A percentile compares a stretch with the other conserved stretches of the same genome.
These are phyloP conservation scores for Nicotiana otophora DNA, from an alignment of 257 asterid genomes.

Conservation along the genomic window DNA sequence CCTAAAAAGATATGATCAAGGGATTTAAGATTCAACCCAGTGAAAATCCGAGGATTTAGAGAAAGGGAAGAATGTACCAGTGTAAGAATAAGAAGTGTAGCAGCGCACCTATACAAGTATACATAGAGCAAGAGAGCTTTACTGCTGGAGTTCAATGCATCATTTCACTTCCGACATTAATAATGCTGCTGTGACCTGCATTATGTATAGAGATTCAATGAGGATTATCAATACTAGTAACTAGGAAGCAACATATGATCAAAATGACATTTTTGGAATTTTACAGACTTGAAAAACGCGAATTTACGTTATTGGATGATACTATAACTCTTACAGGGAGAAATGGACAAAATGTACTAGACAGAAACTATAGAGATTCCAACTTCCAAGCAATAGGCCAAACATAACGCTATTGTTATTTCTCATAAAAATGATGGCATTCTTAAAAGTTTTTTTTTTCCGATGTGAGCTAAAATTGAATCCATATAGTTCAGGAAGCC, in stretches of 20 bases:
- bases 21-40: not conserved
- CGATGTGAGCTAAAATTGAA: not conserved
- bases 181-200: slow-evolving; percentile 50
- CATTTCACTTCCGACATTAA: slow-evolving; percentile 24
- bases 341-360: not conserved
- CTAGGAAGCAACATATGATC: not conserved
- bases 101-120: not conserved
- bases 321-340: not conserved
- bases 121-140: slow-evolving; percentile 10
- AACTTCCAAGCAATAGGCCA: not conserved
- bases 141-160: slow-evolving; percentile 17
- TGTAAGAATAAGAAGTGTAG: slow-evolving; percentile 13
- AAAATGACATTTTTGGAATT: not conserved
- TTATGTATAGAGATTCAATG: slow-evolving; percentile 14
- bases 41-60: not conserved
- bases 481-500: not conserved
- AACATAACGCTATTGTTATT: not conserved
- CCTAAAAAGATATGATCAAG: not conserved
- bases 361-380: not conserved
- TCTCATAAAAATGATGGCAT: not conserved
- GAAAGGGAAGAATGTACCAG: not conserved
- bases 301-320: not conserved
- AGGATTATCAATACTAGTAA: slow-evolving; percentile 8
- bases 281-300: not conserved
- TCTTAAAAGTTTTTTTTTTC: not conserved